Percentiles rank a stretch among this genome's conserved stretches.
These are phyloP conservation scores for Aureobasidium musti DNA, from an alignment of 2,329 filamentous ascomycete genomes.

Conservation along the genomic window DNA sequence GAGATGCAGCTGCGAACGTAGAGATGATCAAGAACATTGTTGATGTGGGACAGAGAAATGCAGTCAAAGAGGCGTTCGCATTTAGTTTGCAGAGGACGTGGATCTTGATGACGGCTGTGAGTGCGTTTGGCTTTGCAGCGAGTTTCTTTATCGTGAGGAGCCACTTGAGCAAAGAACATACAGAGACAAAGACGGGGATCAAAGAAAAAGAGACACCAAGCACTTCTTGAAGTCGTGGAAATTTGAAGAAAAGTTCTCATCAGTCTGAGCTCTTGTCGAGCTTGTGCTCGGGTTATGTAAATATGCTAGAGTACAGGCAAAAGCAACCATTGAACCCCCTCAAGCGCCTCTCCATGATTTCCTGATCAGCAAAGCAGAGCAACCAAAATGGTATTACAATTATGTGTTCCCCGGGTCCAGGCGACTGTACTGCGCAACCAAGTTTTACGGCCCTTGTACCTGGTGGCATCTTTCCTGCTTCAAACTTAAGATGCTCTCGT, in stretches of 20 bases:
- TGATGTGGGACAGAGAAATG: slow-evolving; percentile 45
- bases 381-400: neutral
- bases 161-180: slow-evolving; percentile 53
- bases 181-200: slow-evolving; percentile 54
- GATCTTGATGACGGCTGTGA: slow-evolving; percentile 51
- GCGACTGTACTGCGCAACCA: neutral
- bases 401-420: neutral
- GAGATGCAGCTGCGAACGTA: slow-evolving; percentile 52
- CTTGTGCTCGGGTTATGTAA: neutral
- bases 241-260: neutral
- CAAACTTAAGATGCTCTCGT: too few species aligned
- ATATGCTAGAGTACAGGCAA: slow-evolving; percentile 4
- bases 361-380: neutral
- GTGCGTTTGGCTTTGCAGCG: slow-evolving; percentile 88
- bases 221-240: neutral
- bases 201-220: slow-evolving; percentile 9
- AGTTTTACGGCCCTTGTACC: neutral
- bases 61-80: slow-evolving; percentile 51
- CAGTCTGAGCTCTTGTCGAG: neutral
- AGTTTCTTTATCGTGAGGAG: slow-evolving; percentile 74
- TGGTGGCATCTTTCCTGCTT: neutral
- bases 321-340: neutral
- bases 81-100: slow-evolving; percentile 54
- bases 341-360: neutral
- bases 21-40: slow-evolving; percentile 46